These are phyloP conservation scores for Trifolium repens DNA, from an alignment of 306 rosid species.

Conservation along the genomic window DNA sequence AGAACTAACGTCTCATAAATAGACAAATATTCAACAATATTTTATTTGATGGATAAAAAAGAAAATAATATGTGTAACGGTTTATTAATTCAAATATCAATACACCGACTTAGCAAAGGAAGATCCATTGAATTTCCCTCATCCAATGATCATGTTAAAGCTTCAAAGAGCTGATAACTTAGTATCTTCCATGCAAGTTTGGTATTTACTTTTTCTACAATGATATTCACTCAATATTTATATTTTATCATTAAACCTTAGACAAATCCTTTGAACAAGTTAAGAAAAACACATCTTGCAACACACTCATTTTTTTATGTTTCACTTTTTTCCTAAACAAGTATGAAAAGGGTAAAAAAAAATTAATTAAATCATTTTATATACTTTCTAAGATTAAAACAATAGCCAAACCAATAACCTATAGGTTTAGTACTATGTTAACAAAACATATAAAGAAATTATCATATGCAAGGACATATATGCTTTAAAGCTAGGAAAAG, in stretches of 20 bases:
- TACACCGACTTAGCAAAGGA: neutral
- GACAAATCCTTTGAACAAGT: conserved; percentile 13
- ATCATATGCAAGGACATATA: conserved; percentile 23
- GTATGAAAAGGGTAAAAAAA: conserved; percentile 10
- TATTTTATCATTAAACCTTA: neutral
- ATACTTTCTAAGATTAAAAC: neutral
- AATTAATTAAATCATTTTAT: neutral
- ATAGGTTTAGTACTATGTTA: neutral
- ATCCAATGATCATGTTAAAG: neutral
- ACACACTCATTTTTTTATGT: neutral
- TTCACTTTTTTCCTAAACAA: conserved; percentile 22
- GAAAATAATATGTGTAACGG: neutral
- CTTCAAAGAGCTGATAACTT: conserved; percentile 26
- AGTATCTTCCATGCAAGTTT: conserved; percentile 55
- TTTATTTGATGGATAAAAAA: neutral
- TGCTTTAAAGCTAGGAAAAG: conserved; percentile 69
- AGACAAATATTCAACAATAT: too few species aligned
- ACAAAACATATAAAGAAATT: neutral
- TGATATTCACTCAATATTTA: neutral
- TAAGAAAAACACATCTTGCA: conserved; percentile 9
- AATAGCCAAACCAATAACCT: too few species aligned
- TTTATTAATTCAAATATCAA: conserved; percentile 4
- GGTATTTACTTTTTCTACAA: conserved; percentile 53
- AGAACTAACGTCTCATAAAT: too few species aligned
- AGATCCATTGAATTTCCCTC: neutral